Evolutionary conservation across 495 filamentous ascomycete species (phyloP), one percentile per base, ranked within the genome.

Genomic region (Chaetomium cochliodes): DNA sequence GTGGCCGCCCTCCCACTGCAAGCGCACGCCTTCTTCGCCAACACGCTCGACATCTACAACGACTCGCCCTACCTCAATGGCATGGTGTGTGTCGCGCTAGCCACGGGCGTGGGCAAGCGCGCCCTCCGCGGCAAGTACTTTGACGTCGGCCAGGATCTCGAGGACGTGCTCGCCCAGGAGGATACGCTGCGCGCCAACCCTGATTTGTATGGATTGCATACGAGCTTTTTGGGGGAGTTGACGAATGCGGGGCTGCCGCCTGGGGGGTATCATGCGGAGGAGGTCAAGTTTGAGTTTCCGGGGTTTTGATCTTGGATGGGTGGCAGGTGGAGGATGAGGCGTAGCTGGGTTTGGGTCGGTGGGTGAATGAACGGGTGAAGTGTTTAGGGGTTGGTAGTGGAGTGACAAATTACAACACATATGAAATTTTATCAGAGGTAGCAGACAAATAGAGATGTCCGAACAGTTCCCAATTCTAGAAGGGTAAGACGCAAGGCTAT

Each of bases 21-120:
- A 25, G 71, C 66, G 5, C 60, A 58, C 0, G 52, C 47, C 13
- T 39, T 46, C 39, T 76, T 73, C 50, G 20, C 62, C 18, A 65
- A 64, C 25, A 55, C 59, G 44, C 65, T 73, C 11, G 69, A 76
- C 46, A 56, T 72, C 15, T 76, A 75, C 64, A 69, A 69, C 30
- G 74, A 76, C 30, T 75, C 74, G 30, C 71, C 73, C 0, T 72
- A 76, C 56, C 69, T 76, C 22, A 76, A 73, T 66, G 74, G 72
- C 22, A 76, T 76, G 74, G 60, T 71, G 18, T 74, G 71, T 55
- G 73, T 74, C 1, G 73, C 73, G 49, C 62, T 74, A 42, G 74
- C 72, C 5, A 66, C 64, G 11, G 74, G 72, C 1, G 6, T 76
- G 3, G 73, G 52, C 46, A 76, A 71, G 65, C 61, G 66, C 8